These are phyloP conservation scores for Soucietia sequanensis DNA, from an alignment of 805 yeast genomes.

Conservation along the genomic window DNA sequence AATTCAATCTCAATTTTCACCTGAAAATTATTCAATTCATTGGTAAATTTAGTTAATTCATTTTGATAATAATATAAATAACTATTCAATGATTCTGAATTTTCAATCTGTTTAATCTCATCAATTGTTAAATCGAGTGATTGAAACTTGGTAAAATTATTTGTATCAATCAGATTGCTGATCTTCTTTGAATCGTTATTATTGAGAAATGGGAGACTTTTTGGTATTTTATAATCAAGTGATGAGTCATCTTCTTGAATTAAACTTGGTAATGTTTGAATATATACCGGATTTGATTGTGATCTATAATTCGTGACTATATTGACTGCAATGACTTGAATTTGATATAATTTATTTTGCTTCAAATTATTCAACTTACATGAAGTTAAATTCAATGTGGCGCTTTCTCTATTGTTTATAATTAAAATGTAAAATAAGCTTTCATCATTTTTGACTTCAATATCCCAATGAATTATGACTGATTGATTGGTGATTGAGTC, in stretches of 20 bases:
- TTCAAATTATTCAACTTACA: conserved; percentile 33
- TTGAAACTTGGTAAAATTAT: too few species aligned
- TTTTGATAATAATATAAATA: conserved; percentile 24
- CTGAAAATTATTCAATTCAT: conserved; percentile 19
- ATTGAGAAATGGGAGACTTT: neutral
- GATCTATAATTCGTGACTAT: conserved; percentile 33
- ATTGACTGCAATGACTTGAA: conserved; percentile 38
- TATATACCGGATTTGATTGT: conserved; percentile 30
- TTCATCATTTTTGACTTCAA: conserved; percentile 27
- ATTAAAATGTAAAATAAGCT: conserved; percentile 30
- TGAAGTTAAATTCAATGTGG: conserved; percentile 32
- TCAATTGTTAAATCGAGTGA: conserved; percentile 3
- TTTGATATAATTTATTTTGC: conserved; percentile 27
- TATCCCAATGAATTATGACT: conserved; percentile 58
- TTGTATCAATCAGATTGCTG: conserved; percentile 3
- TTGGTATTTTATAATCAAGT: neutral
- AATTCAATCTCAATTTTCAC: conserved; percentile 11
- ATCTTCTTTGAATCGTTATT: conserved; percentile 3
- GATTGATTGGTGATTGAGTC: conserved; percentile 48
- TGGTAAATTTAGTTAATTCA: conserved; percentile 19
- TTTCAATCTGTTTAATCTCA: conserved; percentile 15
- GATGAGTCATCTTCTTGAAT: neutral
- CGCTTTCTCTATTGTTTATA: conserved; percentile 35
- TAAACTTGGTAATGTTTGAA: conserved; percentile 20
- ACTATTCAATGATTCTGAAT: conserved; percentile 18